phyloP scores from a whole-genome alignment of 2,329 filamentous ascomycete species.

The Tolypocladium inflatum region DNA sequence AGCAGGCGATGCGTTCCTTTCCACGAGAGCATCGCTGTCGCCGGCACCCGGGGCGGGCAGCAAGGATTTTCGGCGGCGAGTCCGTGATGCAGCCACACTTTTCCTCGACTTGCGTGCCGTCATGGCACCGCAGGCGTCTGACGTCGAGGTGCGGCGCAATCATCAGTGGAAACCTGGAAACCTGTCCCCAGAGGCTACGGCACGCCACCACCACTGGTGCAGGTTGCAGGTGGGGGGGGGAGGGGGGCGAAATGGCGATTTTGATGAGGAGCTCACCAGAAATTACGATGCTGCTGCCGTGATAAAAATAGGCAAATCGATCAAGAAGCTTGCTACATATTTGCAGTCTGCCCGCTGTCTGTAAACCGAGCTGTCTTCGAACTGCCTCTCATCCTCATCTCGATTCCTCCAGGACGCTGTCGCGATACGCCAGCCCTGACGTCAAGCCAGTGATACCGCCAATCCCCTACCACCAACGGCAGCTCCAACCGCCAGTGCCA shows the following conservation, averaged over 20 bases:
- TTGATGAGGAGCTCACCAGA: neutral
- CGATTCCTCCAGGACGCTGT: neutral
- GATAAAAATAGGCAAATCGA: neutral
- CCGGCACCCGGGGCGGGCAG: neutral
- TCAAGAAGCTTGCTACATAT: neutral
- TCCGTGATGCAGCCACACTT: neutral
- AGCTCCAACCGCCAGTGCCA: neutral
- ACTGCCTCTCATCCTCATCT: neutral
- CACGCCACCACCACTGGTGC: neutral
- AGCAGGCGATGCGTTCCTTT: neutral
- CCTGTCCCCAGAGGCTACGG: neutral
- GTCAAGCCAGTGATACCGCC: neutral
- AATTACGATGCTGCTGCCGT: neutral
- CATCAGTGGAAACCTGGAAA: neutral
- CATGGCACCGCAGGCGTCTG: neutral
- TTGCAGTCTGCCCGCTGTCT: neutral
- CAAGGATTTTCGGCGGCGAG: neutral
- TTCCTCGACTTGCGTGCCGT: neutral
- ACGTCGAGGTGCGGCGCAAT: neutral
- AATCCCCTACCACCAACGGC: neutral
- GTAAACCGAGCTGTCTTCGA: neutral
- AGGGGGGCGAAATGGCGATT: neutral
- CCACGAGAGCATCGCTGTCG: too few species aligned
- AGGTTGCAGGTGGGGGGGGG: too few species aligned
- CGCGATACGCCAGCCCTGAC: neutral